Evolutionary conservation across 1,284 basidiomycete species (phyloP), one percentile per base, ranked within the genome.

Genomic region (Sanghuangporus sanghuang): DNA sequence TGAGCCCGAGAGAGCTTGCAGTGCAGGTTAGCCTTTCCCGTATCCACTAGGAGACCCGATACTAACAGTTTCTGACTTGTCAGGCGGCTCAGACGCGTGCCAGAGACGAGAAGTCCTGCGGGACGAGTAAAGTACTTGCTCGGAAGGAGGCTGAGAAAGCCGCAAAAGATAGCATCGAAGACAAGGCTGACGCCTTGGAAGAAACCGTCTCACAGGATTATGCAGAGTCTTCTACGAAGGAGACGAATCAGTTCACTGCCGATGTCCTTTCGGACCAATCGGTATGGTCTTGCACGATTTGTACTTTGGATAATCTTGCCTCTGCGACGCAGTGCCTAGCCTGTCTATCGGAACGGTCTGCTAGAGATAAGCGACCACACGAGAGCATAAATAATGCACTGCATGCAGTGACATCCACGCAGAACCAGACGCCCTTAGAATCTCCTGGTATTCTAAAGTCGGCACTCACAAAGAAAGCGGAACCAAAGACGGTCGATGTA

Each of bases 51-150:
- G 44, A 36, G 16, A 27, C 18, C 38, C 61, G 42, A 61, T 14
- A 11, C 35, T 61, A 14, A 39, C 11, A 23, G 35, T 55, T n/a
- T 14, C 48, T 61, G 42, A 44, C 42, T n/a, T n/a, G 16, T 46
- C 44, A 95, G 92, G 93, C 93, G 53, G 93, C 93, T 0, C 92
- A 94, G 71, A 81, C 88, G 61, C 79, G 93, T 63, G 77, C 80
- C 3, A 76, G 76, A 21, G 93, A 95, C 69, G 86, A 90, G 69
- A 87, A 86, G 71, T 73, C 82, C 0, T 95, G 92, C 71, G 87
- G 82, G 2, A 86, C 85, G 16, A 70, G 70, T 0, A 68, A 71
- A 39, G 87, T 85, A 2, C 73, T 76, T 14, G 87, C 85, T 1
- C 77, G 85, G 64, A 79, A 76, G n/a, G 91, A 93, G 73, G 84